Percentiles rank a stretch among this genome's conserved stretches.
Evolutionary conservation across 2,329 filamentous ascomycete genomes (phyloP).

Genomic region (Fusarium illudens): DNA sequence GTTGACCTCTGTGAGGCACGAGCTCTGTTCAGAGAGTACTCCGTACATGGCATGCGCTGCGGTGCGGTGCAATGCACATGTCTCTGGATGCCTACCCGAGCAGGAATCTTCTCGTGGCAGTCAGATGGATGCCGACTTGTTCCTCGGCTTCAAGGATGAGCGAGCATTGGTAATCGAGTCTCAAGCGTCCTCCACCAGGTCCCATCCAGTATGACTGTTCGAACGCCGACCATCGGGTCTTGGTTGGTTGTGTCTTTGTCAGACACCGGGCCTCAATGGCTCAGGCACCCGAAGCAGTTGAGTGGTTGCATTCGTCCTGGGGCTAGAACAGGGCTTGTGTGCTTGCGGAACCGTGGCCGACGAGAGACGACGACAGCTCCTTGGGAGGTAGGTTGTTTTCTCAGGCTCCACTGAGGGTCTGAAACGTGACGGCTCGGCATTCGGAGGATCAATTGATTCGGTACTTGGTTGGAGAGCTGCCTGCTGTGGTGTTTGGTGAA

Average conservation of each 20-base stretch:
- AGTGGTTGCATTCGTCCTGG: slow-evolving; percentile 16
- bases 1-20: neutral
- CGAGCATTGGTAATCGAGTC: slow-evolving; percentile 6
- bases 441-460: slow-evolving; percentile 6
- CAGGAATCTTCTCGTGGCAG: neutral
- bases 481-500: neutral
- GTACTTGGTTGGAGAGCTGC: neutral
- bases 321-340: slow-evolving; percentile 1
- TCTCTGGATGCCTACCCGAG: slow-evolving; percentile 12
- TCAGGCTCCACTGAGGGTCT: slow-evolving; percentile 3
- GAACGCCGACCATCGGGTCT: slow-evolving; percentile 5
- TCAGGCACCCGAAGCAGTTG: slow-evolving; percentile 21
- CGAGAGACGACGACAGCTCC: neutral
- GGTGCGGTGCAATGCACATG: slow-evolving; percentile 4
- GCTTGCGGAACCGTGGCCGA: slow-evolving; percentile 5
- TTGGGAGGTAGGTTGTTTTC: slow-evolving; percentile 6
- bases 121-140: slow-evolving; percentile 13
- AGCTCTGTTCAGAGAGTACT: neutral
- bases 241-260: slow-evolving; percentile 16
- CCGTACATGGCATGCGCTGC: neutral
- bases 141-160: slow-evolving; percentile 13
- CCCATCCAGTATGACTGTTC: slow-evolving; percentile 13
- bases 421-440: slow-evolving; percentile 3
- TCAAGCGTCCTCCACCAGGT: slow-evolving; percentile 6
- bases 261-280: slow-evolving; percentile 10